phyloP scores from a whole-genome alignment of 176 grass and related monocot genomes.

The Dendrocalamus sinicus region DNA sequence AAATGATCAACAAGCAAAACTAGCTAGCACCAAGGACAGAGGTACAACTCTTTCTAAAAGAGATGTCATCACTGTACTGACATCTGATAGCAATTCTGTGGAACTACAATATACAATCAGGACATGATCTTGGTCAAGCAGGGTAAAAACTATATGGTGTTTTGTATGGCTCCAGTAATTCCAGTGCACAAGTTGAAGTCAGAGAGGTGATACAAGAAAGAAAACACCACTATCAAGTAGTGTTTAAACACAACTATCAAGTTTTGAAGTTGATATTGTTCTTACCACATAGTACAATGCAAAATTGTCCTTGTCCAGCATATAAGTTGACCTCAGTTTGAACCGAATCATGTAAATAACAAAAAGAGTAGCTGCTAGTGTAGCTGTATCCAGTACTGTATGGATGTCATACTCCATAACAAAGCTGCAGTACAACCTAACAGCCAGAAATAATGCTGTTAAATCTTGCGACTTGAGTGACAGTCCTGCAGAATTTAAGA shows the following conservation, averaged over 20 bases:
- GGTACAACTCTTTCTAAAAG: slow-evolving; percentile 25
- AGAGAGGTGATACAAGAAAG: background rate
- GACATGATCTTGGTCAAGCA: background rate
- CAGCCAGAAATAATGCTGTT: slow-evolving; percentile 93
- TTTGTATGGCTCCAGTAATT: background rate
- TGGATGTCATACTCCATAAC: slow-evolving; percentile 99
- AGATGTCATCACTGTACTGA: background rate
- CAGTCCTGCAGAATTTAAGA: slow-evolving; percentile 64
- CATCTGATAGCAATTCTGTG: background rate
- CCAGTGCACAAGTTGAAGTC: background rate
- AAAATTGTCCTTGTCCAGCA: slow-evolving; percentile 97
- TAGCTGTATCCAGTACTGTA: slow-evolving; percentile 89
- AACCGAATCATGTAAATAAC: slow-evolving; percentile 99
- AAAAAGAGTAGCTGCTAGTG: slow-evolving; percentile 87
- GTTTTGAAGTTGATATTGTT: slow-evolving; percentile 24
- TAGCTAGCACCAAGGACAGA: background rate
- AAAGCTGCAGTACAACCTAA: slow-evolving; percentile 96
- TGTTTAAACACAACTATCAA: background rate
- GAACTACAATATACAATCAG: background rate
- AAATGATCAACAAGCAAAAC: slow-evolving; percentile 25
- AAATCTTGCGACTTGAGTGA: slow-evolving; percentile 96
- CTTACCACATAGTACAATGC: slow-evolving; percentile 92
- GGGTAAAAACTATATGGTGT: background rate
- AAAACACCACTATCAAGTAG: background rate
- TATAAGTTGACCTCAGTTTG: slow-evolving; percentile 90